A percentile compares a stretch with the other conserved stretches of the same genome.
Conservation (phyloP, 805 yeast species). For the Grigorovia yakushimaensis region DNA sequence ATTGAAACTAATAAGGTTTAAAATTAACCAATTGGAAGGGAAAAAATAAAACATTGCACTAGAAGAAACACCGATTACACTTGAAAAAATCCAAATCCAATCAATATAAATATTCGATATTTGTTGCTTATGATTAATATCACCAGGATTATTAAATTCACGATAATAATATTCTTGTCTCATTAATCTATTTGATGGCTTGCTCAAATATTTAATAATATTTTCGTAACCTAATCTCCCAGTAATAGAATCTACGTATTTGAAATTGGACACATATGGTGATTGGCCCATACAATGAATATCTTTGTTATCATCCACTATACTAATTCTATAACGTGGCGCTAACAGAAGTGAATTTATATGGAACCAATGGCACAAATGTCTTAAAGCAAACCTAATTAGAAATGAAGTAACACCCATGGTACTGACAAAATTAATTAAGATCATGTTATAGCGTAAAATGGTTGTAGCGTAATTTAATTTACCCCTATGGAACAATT, state of each 20-base stretch:
- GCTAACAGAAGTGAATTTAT: slow-evolving; percentile 22
- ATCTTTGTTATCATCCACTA: slow-evolving; percentile 31
- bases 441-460: neutral
- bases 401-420: neutral
- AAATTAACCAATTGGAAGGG: slow-evolving; percentile 36
- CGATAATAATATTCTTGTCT: slow-evolving; percentile 6
- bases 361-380: slow-evolving; percentile 5
- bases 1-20: slow-evolving; percentile 35
- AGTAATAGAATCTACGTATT: slow-evolving; percentile 14
- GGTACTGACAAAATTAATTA: neutral
- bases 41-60: slow-evolving; percentile 19
- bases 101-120: slow-evolving; percentile 29
- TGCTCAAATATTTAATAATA: slow-evolving; percentile 23
- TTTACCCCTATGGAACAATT: slow-evolving; percentile 4
- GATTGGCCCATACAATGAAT: slow-evolving; percentile 21
- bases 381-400: neutral
- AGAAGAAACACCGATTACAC: slow-evolving; percentile 11
- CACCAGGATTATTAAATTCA: slow-evolving; percentile 12
- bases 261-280: slow-evolving; percentile 24
- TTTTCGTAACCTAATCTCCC: slow-evolving; percentile 14
- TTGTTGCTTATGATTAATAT: slow-evolving; percentile 24
- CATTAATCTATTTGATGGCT: slow-evolving; percentile 2
- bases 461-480: neutral
- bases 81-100: slow-evolving; percentile 22
- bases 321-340: slow-evolving; percentile 34